phyloP scores from a whole-genome alignment of 441 rosid species.

The Sinapis alba region DNA sequence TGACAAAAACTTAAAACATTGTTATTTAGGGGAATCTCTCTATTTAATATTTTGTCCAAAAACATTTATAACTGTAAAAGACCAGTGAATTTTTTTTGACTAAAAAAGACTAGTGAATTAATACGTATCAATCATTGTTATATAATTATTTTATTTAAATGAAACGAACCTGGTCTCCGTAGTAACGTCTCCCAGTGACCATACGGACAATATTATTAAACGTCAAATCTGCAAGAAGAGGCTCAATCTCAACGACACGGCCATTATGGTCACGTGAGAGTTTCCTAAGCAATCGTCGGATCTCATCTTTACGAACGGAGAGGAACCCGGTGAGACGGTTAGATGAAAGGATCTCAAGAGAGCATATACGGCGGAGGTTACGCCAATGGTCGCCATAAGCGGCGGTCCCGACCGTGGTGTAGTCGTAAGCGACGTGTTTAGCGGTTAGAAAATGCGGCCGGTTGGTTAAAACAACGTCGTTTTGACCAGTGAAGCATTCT shows the following conservation, averaged over 20 bases:
- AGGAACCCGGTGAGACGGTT: constrained; percentile 41
- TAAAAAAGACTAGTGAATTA: not conserved
- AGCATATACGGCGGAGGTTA: constrained; percentile 57
- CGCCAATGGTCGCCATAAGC: constrained; percentile 66
- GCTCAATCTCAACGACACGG: constrained; percentile 48
- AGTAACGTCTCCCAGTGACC: constrained; percentile 52
- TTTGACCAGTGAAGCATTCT: constrained; percentile 51
- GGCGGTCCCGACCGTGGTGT: constrained; percentile 44
- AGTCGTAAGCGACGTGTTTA: constrained; percentile 49
- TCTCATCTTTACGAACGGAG: constrained; percentile 47
- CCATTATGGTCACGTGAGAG: constrained; percentile 23
- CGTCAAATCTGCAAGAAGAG: constrained; percentile 48
- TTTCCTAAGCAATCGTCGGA: constrained; percentile 33
- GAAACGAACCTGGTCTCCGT: constrained; percentile 37
- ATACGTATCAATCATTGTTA: not conserved
- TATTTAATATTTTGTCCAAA: not conserved
- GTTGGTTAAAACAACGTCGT: constrained; percentile 50
- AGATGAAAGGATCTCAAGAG: constrained; percentile 54
- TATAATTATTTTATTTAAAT: not conserved
- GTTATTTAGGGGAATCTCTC: too few species aligned
- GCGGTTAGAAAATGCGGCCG: constrained; percentile 45
- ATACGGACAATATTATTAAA: constrained; percentile 55
- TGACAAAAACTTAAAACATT: too few species aligned
- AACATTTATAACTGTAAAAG: not conserved
- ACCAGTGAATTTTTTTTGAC: not conserved